Evolutionary conservation across 2,329 filamentous ascomycete species (phyloP).

Genomic region (Penicillium sp.): DNA sequence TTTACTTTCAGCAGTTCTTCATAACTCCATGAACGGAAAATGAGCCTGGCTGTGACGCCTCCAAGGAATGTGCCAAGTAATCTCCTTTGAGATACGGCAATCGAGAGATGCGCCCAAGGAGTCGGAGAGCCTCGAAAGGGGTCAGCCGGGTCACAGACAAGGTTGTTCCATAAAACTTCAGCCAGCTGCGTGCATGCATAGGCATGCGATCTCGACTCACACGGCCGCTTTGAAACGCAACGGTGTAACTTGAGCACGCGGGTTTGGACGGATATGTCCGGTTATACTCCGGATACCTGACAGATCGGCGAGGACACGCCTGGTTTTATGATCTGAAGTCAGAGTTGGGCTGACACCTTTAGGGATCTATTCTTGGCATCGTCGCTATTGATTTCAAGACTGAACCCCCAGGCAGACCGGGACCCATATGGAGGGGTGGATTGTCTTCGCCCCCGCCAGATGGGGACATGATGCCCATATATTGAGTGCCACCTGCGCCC

Average conservation of each 20-base stretch:
- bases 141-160: neutral
- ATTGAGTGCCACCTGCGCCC: conserved; percentile 14
- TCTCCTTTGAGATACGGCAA: conserved; percentile 4
- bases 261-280: conserved; percentile 10
- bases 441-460: conserved; percentile 10
- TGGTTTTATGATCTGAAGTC: conserved; percentile 7
- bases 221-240: conserved; percentile 20
- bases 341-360: conserved; percentile 19
- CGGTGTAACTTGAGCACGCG: conserved; percentile 22
- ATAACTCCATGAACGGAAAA: conserved; percentile 5
- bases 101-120: conserved; percentile 3
- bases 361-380: conserved; percentile 21
- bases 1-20: neutral
- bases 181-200: conserved; percentile 1
- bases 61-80: conserved; percentile 11
- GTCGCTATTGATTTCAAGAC: conserved; percentile 16
- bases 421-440: conserved; percentile 8
- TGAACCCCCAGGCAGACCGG: conserved; percentile 4
- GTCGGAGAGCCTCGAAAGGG: conserved; percentile 13
- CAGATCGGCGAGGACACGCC: conserved; percentile 7
- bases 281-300: conserved; percentile 20
- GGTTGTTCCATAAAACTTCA: conserved; percentile 1
- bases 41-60: conserved; percentile 3
- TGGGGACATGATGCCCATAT: conserved; percentile 8
- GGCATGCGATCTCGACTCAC: neutral